Evolutionary conservation across 75 land plant species (phyloP), one percentile per base, ranked within the genome.

Genomic region (Selaginella moellendorffii): DNA sequence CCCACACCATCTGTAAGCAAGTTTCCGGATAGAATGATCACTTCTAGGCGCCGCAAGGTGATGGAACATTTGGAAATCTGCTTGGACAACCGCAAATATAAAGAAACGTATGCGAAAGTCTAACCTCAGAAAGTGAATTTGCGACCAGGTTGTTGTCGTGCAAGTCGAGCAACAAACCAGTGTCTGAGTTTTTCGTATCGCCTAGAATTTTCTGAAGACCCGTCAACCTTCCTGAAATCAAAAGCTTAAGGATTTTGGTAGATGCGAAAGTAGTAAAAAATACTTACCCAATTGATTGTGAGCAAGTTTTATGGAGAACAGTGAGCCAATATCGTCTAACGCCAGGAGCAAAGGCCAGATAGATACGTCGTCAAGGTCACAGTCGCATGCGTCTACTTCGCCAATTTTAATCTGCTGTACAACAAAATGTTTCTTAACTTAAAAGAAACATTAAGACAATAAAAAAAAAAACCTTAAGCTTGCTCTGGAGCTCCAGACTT

Each of bases 1-100:
- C 73, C 86, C 72, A 82, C 84, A 0, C 84, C 83, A 83, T 92
- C 96, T 54, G 97, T 92, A 25, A 92, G 78, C 8, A 80, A 77
- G 63, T 92, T 92, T 52, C 81, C 85, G 63, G 97, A 88, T 1
- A 92, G 46, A 69, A 88, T 83, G 36, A 92, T 82, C 27, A 88
- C 87, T 79, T 88, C 96, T 53, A 92, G 70, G 58, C 96, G 90
- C 59, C 76, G 66, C 54, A 81, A 69, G 18, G 81, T 79, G 1
- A 83, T 72, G 67, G 80, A 74, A 65, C 96, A 92, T 65, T 83
- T 76, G 31, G 83, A 83, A 59, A 90, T 78, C 96, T 90, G 74
- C 36, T 29, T 36, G 46, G 14, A 36, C 14, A 14, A 36, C 5
- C 14, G 46, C 46, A 36, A 14, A 5, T 36, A 36, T 36, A 36